A percentile compares a stretch with the other conserved stretches of the same genome.
Evolutionary conservation across 169 alveolate genomes (phyloP).

Genomic region (Eimeria praecox): DNA sequence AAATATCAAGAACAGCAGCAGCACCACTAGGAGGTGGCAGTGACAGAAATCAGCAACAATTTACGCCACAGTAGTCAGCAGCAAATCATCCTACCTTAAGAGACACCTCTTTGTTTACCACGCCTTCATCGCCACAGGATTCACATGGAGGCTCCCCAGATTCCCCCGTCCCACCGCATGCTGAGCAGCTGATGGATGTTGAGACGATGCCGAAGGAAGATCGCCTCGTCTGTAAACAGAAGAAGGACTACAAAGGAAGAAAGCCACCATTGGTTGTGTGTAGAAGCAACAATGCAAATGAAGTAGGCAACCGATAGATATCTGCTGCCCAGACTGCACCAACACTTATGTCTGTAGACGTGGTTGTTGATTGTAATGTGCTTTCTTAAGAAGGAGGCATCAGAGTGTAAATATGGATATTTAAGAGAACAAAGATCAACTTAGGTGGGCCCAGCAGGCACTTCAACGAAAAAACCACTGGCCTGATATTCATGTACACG

Average conservation of each 20-base stretch:
- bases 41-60: no score
- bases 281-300: not conserved
- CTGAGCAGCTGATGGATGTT: constrained; percentile 62
- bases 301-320: not conserved
- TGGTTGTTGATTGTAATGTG: no score
- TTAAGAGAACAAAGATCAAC: not conserved
- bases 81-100: not conserved
- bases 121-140: constrained; percentile 38
- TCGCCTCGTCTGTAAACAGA: constrained; percentile 47
- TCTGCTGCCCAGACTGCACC: not conserved
- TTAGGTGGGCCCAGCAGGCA: not conserved
- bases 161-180: constrained; percentile 36
- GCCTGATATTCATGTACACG: not conserved
- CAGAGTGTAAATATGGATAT: not conserved
- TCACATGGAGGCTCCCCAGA: constrained; percentile 14
- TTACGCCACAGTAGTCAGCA: not conserved
- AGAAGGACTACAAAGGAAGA: not conserved
- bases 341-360: not conserved
- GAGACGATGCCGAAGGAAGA: constrained; percentile 52
- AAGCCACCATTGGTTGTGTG: not conserved
- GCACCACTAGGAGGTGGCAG: no score
- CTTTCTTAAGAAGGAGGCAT: no score
- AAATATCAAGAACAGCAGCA: not conserved
- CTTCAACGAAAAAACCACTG: not conserved
- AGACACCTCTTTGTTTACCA: not conserved